Evolutionary conservation across 495 filamentous ascomycete genomes (phyloP).

Genomic region (Podospora comata): DNA sequence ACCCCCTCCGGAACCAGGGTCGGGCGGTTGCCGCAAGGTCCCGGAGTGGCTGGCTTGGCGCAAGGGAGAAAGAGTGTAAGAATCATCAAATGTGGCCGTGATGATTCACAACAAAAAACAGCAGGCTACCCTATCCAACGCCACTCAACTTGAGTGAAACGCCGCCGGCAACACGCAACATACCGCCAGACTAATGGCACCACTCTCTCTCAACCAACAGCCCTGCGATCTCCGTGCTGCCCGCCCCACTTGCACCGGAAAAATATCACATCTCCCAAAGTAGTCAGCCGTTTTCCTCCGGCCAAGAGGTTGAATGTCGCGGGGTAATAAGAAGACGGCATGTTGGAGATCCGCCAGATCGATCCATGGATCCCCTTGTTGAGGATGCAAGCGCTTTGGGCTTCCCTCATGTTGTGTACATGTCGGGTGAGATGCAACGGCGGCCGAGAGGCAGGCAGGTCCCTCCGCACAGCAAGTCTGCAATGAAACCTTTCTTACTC

Average conservation of each 20-base stretch:
- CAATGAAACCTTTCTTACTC: neutral
- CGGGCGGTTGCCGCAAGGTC: neutral
- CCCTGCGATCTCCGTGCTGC: neutral
- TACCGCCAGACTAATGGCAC: neutral
- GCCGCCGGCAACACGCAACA: constrained; percentile 1
- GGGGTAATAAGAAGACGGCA: constrained; percentile 16
- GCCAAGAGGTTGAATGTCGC: neutral
- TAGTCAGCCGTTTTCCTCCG: neutral
- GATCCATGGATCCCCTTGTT: constrained; percentile 24
- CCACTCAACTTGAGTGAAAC: constrained; percentile 2
- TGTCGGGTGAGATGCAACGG: constrained; percentile 21
- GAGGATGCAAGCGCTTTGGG: constrained; percentile 29
- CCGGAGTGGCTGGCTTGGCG: constrained; percentile 3
- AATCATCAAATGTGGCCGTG: neutral
- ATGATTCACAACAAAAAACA: neutral
- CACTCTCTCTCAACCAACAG: neutral
- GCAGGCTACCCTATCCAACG: constrained; percentile 1
- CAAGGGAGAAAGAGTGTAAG: neutral
- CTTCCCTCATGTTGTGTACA: constrained; percentile 10
- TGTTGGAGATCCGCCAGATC: constrained; percentile 15
- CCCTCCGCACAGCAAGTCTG: neutral
- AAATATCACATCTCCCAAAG: neutral
- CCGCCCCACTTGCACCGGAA: neutral
- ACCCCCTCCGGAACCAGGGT: neutral
- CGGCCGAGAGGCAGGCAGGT: constrained; percentile 18